phyloP scores from a whole-genome alignment of 2,329 filamentous ascomycete genomes.

The Coccinonectria pachysandricola region DNA sequence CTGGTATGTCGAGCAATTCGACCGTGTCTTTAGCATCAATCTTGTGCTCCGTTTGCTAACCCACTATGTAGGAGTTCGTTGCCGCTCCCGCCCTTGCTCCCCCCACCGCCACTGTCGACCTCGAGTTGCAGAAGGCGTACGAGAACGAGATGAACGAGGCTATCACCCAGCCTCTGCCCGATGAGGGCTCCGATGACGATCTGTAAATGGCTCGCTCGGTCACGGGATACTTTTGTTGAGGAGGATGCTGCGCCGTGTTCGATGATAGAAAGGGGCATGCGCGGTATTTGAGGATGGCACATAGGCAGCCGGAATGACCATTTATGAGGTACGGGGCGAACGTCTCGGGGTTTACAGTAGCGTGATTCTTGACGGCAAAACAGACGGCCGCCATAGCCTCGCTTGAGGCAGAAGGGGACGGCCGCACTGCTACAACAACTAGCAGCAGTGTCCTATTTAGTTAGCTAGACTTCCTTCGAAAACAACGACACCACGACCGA shows the following conservation, averaged over 20 bases:
- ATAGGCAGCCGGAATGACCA: slow-evolving; percentile 26
- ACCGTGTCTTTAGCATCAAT: too few species aligned
- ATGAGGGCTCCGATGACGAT: slow-evolving; percentile 77
- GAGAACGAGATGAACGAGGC: slow-evolving; percentile 80
- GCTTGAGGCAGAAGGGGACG: too few species aligned
- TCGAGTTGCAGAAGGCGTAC: slow-evolving; percentile 71
- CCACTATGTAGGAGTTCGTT: slow-evolving; percentile 69
- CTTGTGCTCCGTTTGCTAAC: slow-evolving; percentile 17
- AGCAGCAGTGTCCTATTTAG: slow-evolving; percentile 19
- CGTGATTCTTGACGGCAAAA: slow-evolving; percentile 26
- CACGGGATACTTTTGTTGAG: slow-evolving; percentile 20
- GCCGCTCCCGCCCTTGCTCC: slow-evolving; percentile 90
- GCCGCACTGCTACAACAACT: not conserved
- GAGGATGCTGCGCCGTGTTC: slow-evolving; percentile 15
- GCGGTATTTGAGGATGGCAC: slow-evolving; percentile 20
- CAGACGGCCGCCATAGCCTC: too few species aligned
- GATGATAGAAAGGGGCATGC: slow-evolving; percentile 13
- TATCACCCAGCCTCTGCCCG: slow-evolving; percentile 74
- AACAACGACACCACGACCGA: too few species aligned
- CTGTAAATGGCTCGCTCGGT: slow-evolving; percentile 35
- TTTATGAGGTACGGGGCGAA: slow-evolving; percentile 27
- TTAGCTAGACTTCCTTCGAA: slow-evolving; percentile 29
- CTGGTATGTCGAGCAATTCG: slow-evolving; percentile 9
- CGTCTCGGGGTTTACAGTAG: slow-evolving; percentile 25
- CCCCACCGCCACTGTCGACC: slow-evolving; percentile 83